Base-by-base conservation (phyloP, 768 basidiomycete species). In the Gelatoporia subvermispora region DNA sequence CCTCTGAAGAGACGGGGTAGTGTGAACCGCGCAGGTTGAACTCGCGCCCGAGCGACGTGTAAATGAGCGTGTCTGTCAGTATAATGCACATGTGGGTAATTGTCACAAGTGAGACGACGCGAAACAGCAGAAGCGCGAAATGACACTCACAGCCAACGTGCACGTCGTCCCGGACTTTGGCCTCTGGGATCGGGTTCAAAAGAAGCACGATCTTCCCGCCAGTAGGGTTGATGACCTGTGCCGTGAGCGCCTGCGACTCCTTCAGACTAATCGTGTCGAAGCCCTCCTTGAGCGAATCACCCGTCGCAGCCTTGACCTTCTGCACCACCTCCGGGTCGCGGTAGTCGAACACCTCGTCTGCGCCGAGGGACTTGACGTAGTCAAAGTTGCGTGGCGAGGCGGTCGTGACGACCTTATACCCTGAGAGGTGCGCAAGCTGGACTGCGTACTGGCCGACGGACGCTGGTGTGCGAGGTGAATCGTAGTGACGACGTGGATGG, bases 361-460 rank as follows among this genome's bases (percentile, higher is more conserved):
- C 70, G 10, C 71, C 71, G 48, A 68, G 61, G 1, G 60, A 51
- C 47, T 65, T 67, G 47, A 71, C 62, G 21, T 71, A 57, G 20
- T 64, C 66, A 50, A 63, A 64, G 43, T 68, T 68, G 18, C 59
- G 55, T 3, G 60, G 60, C 1, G 69, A 70, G 24, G 63, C 57
- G 24, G 65, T 64, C 13, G 67, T 58, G 39, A 67, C 53, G 47
- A 69, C 65, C 38, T 61, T 60, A 44, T 53, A 54, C 10, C 66
- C 65, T 7, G 59, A 45, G 20, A 64, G 54, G 35, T 58, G 60
- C 24, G 65, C 63, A 21, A 67, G 54, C 51, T 62, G 57, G 44
- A 64, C 51, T 2, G 56, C 59, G 43, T 45, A 64, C 18, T 53
- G 48, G 13, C 70, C 71, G 35, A 72, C 68, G 35, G 61, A 59